phyloP scores from a whole-genome alignment of 2,329 filamentous ascomycete species.

The Xylaria sp. region DNA sequence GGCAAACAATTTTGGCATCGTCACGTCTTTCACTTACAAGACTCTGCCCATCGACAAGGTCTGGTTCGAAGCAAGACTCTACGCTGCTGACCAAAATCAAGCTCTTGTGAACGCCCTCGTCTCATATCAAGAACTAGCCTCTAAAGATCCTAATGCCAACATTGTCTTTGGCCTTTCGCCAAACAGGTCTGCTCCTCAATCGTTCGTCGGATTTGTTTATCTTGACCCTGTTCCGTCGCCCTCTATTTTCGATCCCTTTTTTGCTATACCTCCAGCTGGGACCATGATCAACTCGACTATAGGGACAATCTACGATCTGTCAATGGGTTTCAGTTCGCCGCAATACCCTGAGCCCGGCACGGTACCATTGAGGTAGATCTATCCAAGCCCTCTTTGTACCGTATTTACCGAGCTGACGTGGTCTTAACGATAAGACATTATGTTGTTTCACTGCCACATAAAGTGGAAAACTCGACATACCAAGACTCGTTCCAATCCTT shows the following conservation, averaged over 20 bases:
- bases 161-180: background rate
- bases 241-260: background rate
- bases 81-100: background rate
- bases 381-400: background rate
- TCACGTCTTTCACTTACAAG: slow-evolving; percentile 1
- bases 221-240: background rate
- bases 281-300: background rate
- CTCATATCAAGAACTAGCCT: background rate
- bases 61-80: background rate
- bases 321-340: background rate
- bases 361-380: background rate
- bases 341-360: background rate
- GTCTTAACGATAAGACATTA: background rate
- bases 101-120: background rate
- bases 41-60: background rate
- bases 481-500: background rate
- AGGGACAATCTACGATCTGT: background rate
- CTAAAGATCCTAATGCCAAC: background rate
- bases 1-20: slow-evolving; percentile 16
- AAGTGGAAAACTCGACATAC: background rate
- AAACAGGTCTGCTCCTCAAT: background rate
- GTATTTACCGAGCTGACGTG: background rate
- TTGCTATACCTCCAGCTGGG: background rate
- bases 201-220: background rate
- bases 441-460: background rate